Base-by-base conservation (phyloP, 2,329 filamentous ascomycete genomes). In the Ambrosiella xylebori region DNA sequence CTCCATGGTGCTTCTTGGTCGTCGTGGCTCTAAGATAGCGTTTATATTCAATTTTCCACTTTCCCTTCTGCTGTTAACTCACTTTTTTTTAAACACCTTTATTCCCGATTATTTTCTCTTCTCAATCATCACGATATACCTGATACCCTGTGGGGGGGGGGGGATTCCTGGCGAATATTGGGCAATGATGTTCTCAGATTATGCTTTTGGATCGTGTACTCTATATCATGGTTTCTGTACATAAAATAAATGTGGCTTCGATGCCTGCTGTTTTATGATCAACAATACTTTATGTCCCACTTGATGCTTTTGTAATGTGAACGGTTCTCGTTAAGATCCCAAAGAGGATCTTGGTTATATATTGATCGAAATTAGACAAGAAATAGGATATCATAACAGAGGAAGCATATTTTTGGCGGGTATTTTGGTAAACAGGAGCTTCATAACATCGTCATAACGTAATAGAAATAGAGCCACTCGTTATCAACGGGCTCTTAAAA, bases 81-180 rank as follows among this genome's bases (percentile, higher is more conserved):
- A 11, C n/a, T 5, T 41, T 13, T 41, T 17, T n/a, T 47, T 17
- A 47, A 8, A 15, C 13, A 51, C 15, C 27, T 51, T 9, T 51
- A 51, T 36, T 49, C 44, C 47, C n/a, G 54, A 45, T 53, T 36
- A 44, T 37, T 11, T 55, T 19, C 45, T 12, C 37, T 45, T 44
- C 8, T 7, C 37, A 35, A 15, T 9, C 54, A 36, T 57, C 11
- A 57, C 54, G 40, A 59, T 58, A 52, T 58, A 56, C 44, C 49
- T 49, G 54, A 47, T 41, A 27, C 17, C 17, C 41, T 53, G 19
- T 49, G 35, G 39, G 38, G n/a, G 19, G 11, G 35, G 39, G 38
- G n/a, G 19, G 11, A 47, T 47, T 47, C 5, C 44, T 8, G n/a
- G n/a, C 44, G 40, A 47, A 47, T 47, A 2, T 8, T 47, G 9